Evolutionary conservation across 345 rosid species (phyloP).

Genomic region (Hibiscus trionum): DNA sequence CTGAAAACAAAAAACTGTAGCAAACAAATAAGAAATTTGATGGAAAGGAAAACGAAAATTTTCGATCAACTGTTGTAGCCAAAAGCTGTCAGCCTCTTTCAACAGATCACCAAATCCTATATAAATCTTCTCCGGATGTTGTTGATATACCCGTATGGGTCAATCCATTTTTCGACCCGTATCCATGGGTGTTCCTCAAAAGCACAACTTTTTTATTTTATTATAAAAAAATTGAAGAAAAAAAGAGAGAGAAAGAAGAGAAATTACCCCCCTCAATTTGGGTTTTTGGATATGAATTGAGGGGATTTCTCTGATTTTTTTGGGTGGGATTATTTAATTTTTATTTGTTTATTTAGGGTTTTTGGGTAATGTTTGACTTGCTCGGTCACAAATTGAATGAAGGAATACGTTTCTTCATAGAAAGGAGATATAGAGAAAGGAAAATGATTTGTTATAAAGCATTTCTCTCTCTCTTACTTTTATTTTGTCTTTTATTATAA

Average conservation of each 20-base stretch:
- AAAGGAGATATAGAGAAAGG: neutral
- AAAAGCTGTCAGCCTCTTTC: neutral
- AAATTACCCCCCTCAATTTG: neutral
- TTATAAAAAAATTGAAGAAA: neutral
- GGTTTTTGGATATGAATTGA: neutral
- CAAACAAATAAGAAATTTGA: neutral
- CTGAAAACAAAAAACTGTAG: neutral
- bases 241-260: neutral
- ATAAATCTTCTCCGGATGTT: neutral
- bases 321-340: neutral
- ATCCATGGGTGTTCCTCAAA: neutral
- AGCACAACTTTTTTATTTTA: neutral
- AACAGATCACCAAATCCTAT: neutral
- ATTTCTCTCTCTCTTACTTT: no score
- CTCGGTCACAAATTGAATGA: neutral
- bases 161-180: neutral
- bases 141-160: neutral
- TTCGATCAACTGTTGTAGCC: no score
- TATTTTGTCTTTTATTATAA: no score
- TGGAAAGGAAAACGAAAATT: neutral
- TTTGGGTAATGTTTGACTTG: conserved; percentile 9
- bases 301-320: neutral
- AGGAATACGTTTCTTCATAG: neutral
- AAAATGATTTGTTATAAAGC: no score
- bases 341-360: neutral